Percentiles rank a stretch among this genome's conserved stretches.
Conservation (phyloP, 768 basidiomycete genomes). For the Hypholoma fasciculare region DNA sequence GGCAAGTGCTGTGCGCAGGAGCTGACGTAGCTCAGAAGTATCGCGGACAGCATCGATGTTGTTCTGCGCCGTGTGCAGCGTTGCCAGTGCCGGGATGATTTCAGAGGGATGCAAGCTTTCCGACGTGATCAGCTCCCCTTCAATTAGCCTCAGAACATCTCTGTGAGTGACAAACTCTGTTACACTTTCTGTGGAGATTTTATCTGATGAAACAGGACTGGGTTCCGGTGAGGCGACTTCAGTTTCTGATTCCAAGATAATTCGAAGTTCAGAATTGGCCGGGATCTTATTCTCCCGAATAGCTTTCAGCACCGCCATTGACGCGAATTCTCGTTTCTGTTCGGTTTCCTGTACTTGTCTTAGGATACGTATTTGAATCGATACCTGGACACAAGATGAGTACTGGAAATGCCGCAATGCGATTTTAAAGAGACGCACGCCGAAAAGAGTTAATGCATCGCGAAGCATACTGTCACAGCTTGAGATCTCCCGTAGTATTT, state of each 20-base stretch:
- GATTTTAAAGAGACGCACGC: slow-evolving; percentile 30
- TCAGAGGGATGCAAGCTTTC: slow-evolving; percentile 3
- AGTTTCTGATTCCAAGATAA: slow-evolving; percentile 10
- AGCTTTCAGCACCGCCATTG: slow-evolving; percentile 33
- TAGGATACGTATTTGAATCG: slow-evolving; percentile 46
- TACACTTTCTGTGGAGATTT: slow-evolving; percentile 13
- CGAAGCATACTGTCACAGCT: slow-evolving; percentile 53
- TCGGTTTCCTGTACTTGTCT: slow-evolving; percentile 49
- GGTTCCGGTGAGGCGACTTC: slow-evolving; percentile 7
- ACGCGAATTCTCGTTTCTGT: slow-evolving; percentile 38
- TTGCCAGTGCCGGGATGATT: slow-evolving; percentile 22
- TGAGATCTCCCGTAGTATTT: slow-evolving; percentile 55
- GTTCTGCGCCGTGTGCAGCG: slow-evolving; percentile 29
- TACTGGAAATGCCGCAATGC: neutral
- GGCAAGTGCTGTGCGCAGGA: slow-evolving; percentile 59
- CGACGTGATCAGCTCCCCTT: slow-evolving; percentile 5
- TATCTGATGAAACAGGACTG: slow-evolving; percentile 2
- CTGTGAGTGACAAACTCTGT: slow-evolving; percentile 19
- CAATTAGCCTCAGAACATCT: slow-evolving; percentile 22
- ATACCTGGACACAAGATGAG: slow-evolving; percentile 20
- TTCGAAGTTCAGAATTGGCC: slow-evolving; percentile 4
- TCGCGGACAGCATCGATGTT: slow-evolving; percentile 50
- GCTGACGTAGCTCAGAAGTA: slow-evolving; percentile 51
- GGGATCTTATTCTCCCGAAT: slow-evolving; percentile 9
- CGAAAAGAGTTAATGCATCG: slow-evolving; percentile 61